A percentile compares a stretch with the other conserved stretches of the same genome.
These are phyloP conservation scores for Tetratostichococcus sp. DNA, from an alignment of 139 green algal genomes.

Conservation along the genomic window DNA sequence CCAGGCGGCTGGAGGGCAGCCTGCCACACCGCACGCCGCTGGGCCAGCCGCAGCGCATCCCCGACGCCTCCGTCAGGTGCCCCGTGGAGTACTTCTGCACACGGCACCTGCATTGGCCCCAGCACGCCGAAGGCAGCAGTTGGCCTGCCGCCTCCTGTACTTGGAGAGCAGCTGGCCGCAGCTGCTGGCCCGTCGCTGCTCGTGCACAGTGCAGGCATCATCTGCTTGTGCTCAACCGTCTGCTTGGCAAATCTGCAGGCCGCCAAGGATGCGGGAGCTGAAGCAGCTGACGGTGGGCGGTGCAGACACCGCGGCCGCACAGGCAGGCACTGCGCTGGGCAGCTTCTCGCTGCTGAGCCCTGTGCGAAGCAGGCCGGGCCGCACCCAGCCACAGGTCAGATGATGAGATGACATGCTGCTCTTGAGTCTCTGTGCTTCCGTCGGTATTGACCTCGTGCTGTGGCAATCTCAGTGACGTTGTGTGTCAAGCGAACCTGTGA, in stretches of 20 bases:
- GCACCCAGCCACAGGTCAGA: neutral
- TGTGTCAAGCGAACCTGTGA: no score
- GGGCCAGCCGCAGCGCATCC: neutral
- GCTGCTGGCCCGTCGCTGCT: no score
- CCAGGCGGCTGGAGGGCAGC: neutral
- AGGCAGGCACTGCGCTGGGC: neutral
- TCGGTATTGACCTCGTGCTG: no score
- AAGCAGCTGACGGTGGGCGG: neutral
- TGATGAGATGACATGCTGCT: neutral
- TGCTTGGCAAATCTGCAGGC: no score
- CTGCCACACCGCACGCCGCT: neutral
- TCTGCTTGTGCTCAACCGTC: no score
- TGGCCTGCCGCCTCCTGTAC: no score
- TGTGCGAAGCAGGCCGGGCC: neutral
- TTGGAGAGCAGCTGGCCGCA: no score
- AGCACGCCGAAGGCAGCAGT: no score
- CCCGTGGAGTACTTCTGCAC: neutral
- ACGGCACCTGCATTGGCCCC: neutral
- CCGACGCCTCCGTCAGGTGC: neutral
- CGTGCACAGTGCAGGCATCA: no score
- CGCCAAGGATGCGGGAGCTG: neutral
- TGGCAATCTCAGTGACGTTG: no score
- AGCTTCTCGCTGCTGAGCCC: slow-evolving; percentile 21
- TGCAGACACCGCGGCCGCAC: neutral
- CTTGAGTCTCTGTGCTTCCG: neutral